Evolutionary conservation across 176 grass and related monocot species (phyloP).

Genomic region (Pontederia crassipes): DNA sequence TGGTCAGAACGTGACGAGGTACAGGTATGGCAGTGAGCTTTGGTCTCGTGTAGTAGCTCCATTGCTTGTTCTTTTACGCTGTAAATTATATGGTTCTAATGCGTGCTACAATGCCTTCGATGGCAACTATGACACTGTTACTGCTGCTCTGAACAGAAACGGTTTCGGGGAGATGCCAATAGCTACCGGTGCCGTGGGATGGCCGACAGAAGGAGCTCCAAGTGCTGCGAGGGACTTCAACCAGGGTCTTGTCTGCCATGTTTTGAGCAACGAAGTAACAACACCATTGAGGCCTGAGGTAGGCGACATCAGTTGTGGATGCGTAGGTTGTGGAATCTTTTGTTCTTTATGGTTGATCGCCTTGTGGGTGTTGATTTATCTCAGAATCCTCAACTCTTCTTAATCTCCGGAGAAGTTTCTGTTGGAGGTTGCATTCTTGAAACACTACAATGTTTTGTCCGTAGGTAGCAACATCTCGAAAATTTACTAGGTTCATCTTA

Average conservation of each 20-base stretch:
- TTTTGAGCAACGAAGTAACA: constrained; percentile 77
- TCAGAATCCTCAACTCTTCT: constrained; percentile 38
- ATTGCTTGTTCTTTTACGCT: background rate
- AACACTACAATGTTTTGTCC: too few species aligned
- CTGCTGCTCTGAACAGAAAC: constrained; percentile 69
- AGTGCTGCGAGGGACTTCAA: constrained; percentile 79
- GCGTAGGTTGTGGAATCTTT: constrained; percentile 25
- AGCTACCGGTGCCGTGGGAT: constrained; percentile 83
- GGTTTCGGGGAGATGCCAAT: constrained; percentile 70
- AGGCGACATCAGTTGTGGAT: constrained; percentile 34
- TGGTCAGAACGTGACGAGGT: constrained; percentile 59
- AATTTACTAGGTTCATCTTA: too few species aligned
- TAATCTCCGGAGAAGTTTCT: constrained; percentile 19
- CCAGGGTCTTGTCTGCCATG: constrained; percentile 64
- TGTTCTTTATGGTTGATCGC: constrained; percentile 36
- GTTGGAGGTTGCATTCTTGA: background rate
- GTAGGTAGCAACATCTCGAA: too few species aligned
- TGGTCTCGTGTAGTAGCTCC: background rate
- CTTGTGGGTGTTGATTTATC: constrained; percentile 54
- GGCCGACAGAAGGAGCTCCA: constrained; percentile 86
- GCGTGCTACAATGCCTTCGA: constrained; percentile 95
- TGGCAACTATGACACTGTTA: constrained; percentile 84
- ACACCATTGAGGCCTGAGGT: constrained; percentile 75
- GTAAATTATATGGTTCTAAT: constrained; percentile 9
- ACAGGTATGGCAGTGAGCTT: constrained; percentile 40